phyloP scores from a whole-genome alignment of 768 basidiomycete species.

The Hygrocybe coccinea region DNA sequence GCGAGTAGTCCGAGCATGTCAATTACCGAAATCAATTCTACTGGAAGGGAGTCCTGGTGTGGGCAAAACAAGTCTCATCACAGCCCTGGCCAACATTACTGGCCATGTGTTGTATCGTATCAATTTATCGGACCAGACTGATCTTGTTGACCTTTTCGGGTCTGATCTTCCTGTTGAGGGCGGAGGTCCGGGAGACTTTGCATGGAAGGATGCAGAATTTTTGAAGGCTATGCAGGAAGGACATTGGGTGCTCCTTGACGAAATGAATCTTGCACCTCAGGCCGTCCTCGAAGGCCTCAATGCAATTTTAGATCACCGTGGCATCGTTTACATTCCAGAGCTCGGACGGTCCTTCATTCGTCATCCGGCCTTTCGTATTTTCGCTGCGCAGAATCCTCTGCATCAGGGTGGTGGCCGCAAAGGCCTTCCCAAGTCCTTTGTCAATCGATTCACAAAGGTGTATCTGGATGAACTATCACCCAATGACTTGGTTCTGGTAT shows the following conservation, averaged over 20 bases:
- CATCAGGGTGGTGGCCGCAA: slow-evolving; percentile 96
- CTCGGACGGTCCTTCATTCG: slow-evolving; percentile 81
- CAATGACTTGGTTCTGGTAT: slow-evolving; percentile 74
- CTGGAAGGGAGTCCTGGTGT: slow-evolving; percentile 98
- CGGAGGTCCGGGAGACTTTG: slow-evolving; percentile 85
- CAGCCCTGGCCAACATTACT: slow-evolving; percentile 75
- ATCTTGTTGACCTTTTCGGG: slow-evolving; percentile 92
- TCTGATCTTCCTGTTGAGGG: slow-evolving; percentile 94
- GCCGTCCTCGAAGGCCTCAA: slow-evolving; percentile 96
- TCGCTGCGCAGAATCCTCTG: slow-evolving; percentile 95
- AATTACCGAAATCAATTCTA: slow-evolving; percentile 85
- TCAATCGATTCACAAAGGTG: slow-evolving; percentile 98
- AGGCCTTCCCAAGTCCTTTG: slow-evolving; percentile 93
- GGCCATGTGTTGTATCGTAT: slow-evolving; percentile 84
- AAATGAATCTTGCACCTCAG: slow-evolving; percentile 98
- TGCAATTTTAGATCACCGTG: slow-evolving; percentile 92
- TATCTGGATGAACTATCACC: slow-evolving; percentile 81
- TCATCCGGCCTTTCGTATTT: slow-evolving; percentile 93
- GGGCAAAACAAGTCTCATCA: slow-evolving; percentile 91
- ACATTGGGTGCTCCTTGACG: slow-evolving; percentile 95
- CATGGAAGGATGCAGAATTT: slow-evolving; percentile 97
- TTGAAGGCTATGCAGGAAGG: slow-evolving; percentile 90
- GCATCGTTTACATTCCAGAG: slow-evolving; percentile 92
- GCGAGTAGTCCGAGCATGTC: slow-evolving; percentile 85
- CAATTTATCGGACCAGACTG: slow-evolving; percentile 97